These are phyloP conservation scores for Epichloe coenophiala DNA, from an alignment of 2,329 filamentous ascomycete genomes.

Conservation along the genomic window DNA sequence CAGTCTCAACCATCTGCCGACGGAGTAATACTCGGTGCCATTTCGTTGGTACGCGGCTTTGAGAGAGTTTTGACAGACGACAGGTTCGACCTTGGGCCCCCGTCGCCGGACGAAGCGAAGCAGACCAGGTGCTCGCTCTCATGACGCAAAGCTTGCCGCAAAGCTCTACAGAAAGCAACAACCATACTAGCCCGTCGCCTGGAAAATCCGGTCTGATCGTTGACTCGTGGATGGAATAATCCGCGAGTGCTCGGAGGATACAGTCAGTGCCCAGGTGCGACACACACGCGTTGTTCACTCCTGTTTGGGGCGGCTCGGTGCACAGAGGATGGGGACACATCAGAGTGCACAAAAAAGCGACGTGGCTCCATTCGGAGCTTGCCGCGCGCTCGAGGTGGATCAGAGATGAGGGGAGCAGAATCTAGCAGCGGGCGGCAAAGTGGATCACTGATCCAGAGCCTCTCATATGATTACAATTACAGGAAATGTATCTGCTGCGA, in stretches of 20 bases:
- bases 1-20: neutral
- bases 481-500: neutral
- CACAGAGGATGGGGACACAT: neutral
- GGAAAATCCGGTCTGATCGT: neutral
- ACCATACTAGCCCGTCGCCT: too few relatives aligned
- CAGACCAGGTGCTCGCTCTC: neutral
- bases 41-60: neutral
- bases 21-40: neutral
- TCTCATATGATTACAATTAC: neutral
- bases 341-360: neutral
- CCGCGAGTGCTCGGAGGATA: neutral
- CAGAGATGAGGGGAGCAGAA: neutral
- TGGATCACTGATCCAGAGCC: neutral
- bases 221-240: neutral
- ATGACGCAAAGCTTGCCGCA: neutral
- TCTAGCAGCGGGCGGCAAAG: neutral
- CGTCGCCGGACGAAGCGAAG: neutral
- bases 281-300: neutral
- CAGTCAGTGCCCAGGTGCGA: neutral
- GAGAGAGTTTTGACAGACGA: too few relatives aligned
- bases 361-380: slow-evolving; percentile 7
- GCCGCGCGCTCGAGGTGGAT: slow-evolving; percentile 3
- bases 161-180: neutral
- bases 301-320: neutral
- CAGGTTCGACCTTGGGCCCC: too few relatives aligned